Evolutionary conservation across 2,329 filamentous ascomycete species (phyloP), one percentile per base, ranked within the genome.

Genomic region (Aspergillus niger): DNA sequence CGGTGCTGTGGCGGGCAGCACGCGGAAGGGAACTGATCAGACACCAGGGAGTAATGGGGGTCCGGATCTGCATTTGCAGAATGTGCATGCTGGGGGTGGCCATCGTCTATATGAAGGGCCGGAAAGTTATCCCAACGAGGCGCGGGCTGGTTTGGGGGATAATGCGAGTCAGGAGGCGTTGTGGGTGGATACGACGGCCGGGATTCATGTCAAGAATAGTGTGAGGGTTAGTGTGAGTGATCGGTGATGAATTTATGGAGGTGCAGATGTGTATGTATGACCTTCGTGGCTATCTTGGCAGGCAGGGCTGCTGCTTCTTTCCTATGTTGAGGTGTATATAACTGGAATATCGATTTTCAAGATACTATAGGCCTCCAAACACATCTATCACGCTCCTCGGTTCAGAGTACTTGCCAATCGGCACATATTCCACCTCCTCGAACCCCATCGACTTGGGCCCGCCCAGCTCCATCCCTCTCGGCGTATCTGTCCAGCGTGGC

Each of bases 401-500:
- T 39, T 63, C 57, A 26, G 51, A 63, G 36, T 67, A 70, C 26
- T 57, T 65, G 17, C 67, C 65, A 48, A 70, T 62, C 2, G 67
- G 63, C 8, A 56, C 30, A 58, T 69, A 70, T 47, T 62, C 30
- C n/a, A 67, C 52, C 13, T 67, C 52, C 13, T 67, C 65, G 20
- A 63, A 68, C 5, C 65, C 66, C 64, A 66, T 65, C 2, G 65
- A 64, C 22, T 48, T 58, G 1, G 78, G 79, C 0, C 79, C 79
- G 39, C 79, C 78, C 55, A 80, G 67, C 39, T 72, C 70, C 58
- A 81, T 62, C 0, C 77, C 79, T 53, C 70, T 65, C 52, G 73
- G 61, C 5, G 71, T 74, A 58, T 70, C 71, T 55, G 69, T 82
- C 83, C 83, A 85, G 8, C 82, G 64, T 0, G 82, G 81, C 52